phyloP scores from a whole-genome alignment of 106 monocot genomes.

The Iris macrosiphon region DNA sequence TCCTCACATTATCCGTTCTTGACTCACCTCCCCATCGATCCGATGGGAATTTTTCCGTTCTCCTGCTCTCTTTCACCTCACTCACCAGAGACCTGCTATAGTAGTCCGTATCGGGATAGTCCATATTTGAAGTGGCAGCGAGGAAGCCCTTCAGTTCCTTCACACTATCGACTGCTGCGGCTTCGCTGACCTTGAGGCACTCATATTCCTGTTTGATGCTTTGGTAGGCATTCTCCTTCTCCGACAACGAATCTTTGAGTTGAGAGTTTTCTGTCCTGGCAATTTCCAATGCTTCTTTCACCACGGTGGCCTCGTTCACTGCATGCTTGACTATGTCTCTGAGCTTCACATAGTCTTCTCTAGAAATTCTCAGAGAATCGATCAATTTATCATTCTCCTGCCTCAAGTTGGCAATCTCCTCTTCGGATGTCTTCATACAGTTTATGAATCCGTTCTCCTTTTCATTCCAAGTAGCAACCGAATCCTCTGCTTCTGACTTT shows the following conservation, averaged over 20 bases:
- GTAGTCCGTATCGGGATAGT: too few species aligned
- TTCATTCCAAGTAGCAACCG: constrained; percentile 34
- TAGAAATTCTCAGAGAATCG: constrained; percentile 28
- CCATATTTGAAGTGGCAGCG: constrained; percentile 21
- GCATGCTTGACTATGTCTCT: constrained; percentile 87
- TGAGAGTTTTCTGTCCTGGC: constrained; percentile 55
- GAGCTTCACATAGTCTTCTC: constrained; percentile 54
- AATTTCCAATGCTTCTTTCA: constrained; percentile 75
- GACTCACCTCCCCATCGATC: background rate
- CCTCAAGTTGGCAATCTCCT: constrained; percentile 39
- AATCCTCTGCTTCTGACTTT: constrained; percentile 54
- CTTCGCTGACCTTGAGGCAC: constrained; percentile 60
- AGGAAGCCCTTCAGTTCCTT: constrained; percentile 54
- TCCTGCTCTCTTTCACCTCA: constrained; percentile 1
- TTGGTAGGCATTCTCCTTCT: constrained; percentile 48
- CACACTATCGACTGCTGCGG: constrained; percentile 54
- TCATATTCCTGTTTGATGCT: constrained; percentile 49
- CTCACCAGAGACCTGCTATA: background rate
- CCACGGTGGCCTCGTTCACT: constrained; percentile 51
- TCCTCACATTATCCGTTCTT: background rate
- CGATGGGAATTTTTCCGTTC: too few species aligned
- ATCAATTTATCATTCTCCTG: constrained; percentile 42
- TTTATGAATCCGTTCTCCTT: constrained; percentile 49
- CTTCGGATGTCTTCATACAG: constrained; percentile 67
- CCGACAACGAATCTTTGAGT: constrained; percentile 40